Evolutionary conservation across 2,329 filamentous ascomycete species (phyloP).

Genomic region (Cladosporium sp.): DNA sequence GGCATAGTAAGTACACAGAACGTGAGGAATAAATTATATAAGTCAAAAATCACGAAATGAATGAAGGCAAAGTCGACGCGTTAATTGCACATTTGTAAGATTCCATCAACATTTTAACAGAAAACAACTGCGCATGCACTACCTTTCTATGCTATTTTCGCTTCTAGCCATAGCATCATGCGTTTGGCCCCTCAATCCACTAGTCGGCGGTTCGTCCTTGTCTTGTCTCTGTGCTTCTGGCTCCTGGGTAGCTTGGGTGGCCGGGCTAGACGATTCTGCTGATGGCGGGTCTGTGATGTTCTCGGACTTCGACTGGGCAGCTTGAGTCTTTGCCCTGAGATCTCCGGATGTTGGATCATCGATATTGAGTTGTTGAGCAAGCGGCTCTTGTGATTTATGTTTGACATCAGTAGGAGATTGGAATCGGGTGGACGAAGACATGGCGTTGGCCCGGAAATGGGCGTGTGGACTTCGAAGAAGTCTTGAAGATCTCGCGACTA

Average conservation of each 20-base stretch:
- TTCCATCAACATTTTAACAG: too few relatives aligned
- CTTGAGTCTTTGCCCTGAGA: neutral
- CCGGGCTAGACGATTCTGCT: neutral
- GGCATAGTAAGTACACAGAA: too few relatives aligned
- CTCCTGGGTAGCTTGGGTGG: conserved; percentile 4
- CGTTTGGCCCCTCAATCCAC: conserved; percentile 3
- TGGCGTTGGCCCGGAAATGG: neutral
- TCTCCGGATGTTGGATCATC: conserved; percentile 1
- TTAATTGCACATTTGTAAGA: too few relatives aligned
- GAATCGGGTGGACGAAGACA: conserved; percentile 1
- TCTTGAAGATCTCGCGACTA: neutral
- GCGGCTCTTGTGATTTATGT: conserved; percentile 5
- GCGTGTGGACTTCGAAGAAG: neutral
- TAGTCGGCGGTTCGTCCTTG: conserved; percentile 8
- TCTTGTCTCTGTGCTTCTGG: neutral
- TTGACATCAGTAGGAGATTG: neutral
- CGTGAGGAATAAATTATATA: too few relatives aligned
- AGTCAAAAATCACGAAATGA: too few relatives aligned
- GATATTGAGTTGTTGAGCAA: conserved; percentile 7
- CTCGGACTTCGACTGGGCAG: conserved; percentile 3
- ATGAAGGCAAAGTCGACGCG: too few relatives aligned
- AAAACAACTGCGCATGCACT: neutral
- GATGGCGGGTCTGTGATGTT: neutral
- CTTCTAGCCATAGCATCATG: conserved; percentile 2
- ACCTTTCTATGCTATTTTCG: conserved; percentile 6